Base-by-base conservation (phyloP, 2,329 filamentous ascomycete species). In the Camillea tinctor region DNA sequence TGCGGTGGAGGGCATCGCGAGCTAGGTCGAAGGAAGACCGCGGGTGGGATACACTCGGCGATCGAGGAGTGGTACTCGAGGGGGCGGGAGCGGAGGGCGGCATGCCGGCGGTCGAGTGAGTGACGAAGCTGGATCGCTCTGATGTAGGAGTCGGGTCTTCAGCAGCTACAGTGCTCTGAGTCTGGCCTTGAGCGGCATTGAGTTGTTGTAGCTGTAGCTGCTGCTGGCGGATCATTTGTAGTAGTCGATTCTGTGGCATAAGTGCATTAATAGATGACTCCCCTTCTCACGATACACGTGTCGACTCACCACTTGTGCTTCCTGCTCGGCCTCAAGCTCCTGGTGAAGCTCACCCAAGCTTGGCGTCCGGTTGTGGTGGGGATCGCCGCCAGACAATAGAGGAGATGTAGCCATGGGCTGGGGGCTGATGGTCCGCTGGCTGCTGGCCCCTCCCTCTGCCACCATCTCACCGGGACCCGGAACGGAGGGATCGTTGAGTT, bases 321-420 rank as follows among this genome's bases (percentile, higher is more conserved):
- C 90, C 72, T 92, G 89, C 75, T 93, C 90, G 56, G 87, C 89
- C 73, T 93, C 90, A 1, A 93, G 80, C 74, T 92, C 88, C 71
- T 93, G 90, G 67, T 93, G 89, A 50, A 93, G 83, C 74, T 92
- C 89, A 19, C 90, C 90, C 63, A 93, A 74, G 71, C 89, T 92
- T 2, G 89, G 89, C 0, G 88, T 78, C 54, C 90, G 81, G 65
- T 86, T 84, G 69, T 90, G 88, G 66, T 86, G 82, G 17, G 86
- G 84, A 66, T 87, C 85, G 36, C 76, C 72, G 49, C 68, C 66
- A 30, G 71, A 73, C 57, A 76, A 69, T 55, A 79, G 72, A 7
- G 83, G 80, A 9, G 82, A 84, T 58, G 78, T 70, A 60, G 81
- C 74, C 3, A 82, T 64, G n/a, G 77, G 76, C 59, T 78, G 79